Conservation (phyloP, 176 grass and related monocot genomes). For the Oryza brachyantha region DNA sequence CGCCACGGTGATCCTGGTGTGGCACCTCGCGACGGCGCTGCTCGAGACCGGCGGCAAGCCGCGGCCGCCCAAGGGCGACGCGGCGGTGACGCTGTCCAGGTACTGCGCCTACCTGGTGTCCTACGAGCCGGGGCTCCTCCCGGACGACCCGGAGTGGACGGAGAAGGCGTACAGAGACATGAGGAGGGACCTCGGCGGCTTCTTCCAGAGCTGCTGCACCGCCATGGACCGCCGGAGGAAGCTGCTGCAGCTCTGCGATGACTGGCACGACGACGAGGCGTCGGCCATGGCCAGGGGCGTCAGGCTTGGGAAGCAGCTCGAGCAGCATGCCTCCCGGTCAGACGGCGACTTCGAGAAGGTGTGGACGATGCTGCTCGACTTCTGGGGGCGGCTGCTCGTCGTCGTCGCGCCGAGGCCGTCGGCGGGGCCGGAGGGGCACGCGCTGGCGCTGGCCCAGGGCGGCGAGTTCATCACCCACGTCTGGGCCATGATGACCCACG, state of each 20-base stretch:
- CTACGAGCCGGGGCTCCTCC: constrained; percentile 12
- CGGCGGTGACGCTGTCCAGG: constrained; percentile 17
- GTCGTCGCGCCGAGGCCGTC: not conserved
- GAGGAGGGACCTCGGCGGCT: not conserved
- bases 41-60: not conserved
- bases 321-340: not conserved
- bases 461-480: constrained; percentile 35
- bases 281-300: not conserved
- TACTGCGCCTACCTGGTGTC: constrained; percentile 27
- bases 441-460: constrained; percentile 12
- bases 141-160: constrained; percentile 8
- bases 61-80: not conserved
- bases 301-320: not conserved
- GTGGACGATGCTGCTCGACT: not conserved
- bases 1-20: constrained; percentile 16
- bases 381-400: constrained; percentile 24
- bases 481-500: constrained; percentile 28
- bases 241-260: not conserved
- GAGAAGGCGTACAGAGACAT: not conserved
- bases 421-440: not conserved
- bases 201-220: not conserved
- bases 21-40: constrained; percentile 30
- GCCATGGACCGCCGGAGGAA: not conserved
- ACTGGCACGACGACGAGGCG: not conserved
- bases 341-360: not conserved